Evolutionary conservation across 75 land plant genomes (phyloP), one percentile per base, ranked within the genome.

Genomic region (Gnetum montanum): DNA sequence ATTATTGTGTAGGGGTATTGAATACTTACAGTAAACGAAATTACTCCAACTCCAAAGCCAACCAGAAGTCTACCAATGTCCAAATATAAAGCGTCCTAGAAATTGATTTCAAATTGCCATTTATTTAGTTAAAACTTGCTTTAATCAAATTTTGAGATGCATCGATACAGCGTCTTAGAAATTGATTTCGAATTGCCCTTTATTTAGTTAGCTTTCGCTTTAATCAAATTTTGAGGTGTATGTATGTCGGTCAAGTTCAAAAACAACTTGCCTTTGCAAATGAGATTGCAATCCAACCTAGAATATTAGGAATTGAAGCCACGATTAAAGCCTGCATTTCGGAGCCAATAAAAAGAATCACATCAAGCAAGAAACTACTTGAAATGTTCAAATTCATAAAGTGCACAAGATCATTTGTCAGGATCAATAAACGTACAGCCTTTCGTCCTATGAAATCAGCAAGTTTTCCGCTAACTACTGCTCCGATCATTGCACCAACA

Each of bases 21-120:
- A n/a, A n/a, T n/a, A 12, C 63, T 64, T 66, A 90, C 96, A 55
- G 91, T 80, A 48, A 86, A 90, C n/a, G 96, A 90, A n/a, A 90
- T 86, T 8, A 90, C 68, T 24, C 96, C 91, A 30, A 80, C 96
- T 38, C 96, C 96, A 70, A 90, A 80, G 26, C 96, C 91, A 38
- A 74, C 82, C 44, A 90, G 56, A 49, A 83, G 46, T 34, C 96
- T 71, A 52, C 91, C 96, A 73, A 82, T 60, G 66, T 76, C 76
- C 38, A 90, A 46, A 50, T 70, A 65, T 4, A 78, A 73, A 8
- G 76, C 43, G 45, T 71, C 83, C 96, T 90, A 43, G 41, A 63
- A n/a, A 43, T 18, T 15, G 13, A 41, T 15, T 41, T 18, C 16
- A 41, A 41, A 41, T 8, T 15, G 43, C 43, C 43, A 41, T 15